These are phyloP conservation scores for Beauveria bassiana DNA, from an alignment of 2,329 filamentous ascomycete species.

Conservation along the genomic window DNA sequence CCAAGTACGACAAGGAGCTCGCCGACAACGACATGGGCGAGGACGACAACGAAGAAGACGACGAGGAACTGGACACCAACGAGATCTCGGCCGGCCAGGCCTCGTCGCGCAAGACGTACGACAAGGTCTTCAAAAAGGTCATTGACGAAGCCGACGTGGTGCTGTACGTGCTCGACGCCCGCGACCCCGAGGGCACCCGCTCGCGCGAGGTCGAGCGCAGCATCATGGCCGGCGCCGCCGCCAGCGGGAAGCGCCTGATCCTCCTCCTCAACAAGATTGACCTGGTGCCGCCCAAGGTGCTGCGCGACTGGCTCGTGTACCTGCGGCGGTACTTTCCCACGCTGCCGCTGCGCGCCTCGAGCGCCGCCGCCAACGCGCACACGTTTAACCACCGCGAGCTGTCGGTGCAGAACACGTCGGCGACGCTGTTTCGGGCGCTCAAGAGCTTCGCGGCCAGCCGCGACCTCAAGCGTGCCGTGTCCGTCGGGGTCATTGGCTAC, in stretches of 20 bases:
- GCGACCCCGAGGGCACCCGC: conserved; percentile 83
- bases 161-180: conserved; percentile 86
- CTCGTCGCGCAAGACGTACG: conserved; percentile 76
- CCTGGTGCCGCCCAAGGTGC: conserved; percentile 70
- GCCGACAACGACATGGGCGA: conserved; percentile 51
- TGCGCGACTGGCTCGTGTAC: conserved; percentile 78
- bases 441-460: conserved; percentile 80
- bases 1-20: conserved; percentile 61
- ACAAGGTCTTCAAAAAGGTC: conserved; percentile 93
- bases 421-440: conserved; percentile 77
- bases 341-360: conserved; percentile 77
- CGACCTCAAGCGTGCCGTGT: conserved; percentile 81
- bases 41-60: conserved; percentile 37
- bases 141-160: conserved; percentile 84
- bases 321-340: conserved; percentile 87
- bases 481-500: conserved; percentile 89
- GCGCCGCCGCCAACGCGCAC: conserved; percentile 74
- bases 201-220: conserved; percentile 86
- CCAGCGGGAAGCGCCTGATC: conserved; percentile 78
- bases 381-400: conserved; percentile 89
- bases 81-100: conserved; percentile 45
- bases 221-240: conserved; percentile 73
- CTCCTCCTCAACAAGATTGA: conserved; percentile 95
- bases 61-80: conserved; percentile 47
- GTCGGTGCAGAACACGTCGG: conserved; percentile 77